These are phyloP conservation scores for Hippophae tibetana DNA, from an alignment of 306 rosid species.

Conservation along the genomic window DNA sequence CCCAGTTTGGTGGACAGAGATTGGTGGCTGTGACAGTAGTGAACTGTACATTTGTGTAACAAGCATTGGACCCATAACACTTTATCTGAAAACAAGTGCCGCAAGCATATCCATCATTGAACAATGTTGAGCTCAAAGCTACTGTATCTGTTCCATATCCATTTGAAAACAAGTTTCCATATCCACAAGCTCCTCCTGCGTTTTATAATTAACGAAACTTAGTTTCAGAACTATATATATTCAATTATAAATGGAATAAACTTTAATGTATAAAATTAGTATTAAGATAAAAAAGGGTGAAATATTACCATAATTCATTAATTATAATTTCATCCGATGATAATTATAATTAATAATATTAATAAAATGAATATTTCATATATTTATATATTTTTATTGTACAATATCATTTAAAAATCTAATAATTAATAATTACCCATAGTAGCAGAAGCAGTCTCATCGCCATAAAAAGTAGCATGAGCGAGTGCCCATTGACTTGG, in stretches of 20 bases:
- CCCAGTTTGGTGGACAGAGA: conserved; percentile 86
- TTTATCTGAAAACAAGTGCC: conserved; percentile 73
- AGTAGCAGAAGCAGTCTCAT: conserved; percentile 70
- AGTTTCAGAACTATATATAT: neutral
- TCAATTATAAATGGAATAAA: no score
- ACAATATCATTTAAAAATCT: neutral
- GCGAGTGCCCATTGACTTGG: conserved; percentile 66
- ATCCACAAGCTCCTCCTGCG: conserved; percentile 87
- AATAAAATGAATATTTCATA: neutral
- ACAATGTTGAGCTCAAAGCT: conserved; percentile 68
- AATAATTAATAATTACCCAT: conserved; percentile 39
- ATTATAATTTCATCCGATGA: no score
- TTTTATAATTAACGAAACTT: neutral
- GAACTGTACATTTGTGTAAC: conserved; percentile 23
- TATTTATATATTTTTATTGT: neutral
- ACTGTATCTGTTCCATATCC: conserved; percentile 77
- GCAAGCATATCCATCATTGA: conserved; percentile 77
- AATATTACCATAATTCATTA: no score
- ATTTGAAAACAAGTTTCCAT: conserved; percentile 63
- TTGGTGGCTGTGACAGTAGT: conserved; percentile 81
- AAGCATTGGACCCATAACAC: conserved; percentile 49
- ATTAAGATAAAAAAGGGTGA: no score
- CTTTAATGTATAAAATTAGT: no score
- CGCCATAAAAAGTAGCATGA: conserved; percentile 88
- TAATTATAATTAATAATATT: no score